A percentile compares a stretch with the other conserved stretches of the same genome.
Evolutionary conservation across 257 asterid species (phyloP).

Genomic region (Phtheirospermum japonicum): DNA sequence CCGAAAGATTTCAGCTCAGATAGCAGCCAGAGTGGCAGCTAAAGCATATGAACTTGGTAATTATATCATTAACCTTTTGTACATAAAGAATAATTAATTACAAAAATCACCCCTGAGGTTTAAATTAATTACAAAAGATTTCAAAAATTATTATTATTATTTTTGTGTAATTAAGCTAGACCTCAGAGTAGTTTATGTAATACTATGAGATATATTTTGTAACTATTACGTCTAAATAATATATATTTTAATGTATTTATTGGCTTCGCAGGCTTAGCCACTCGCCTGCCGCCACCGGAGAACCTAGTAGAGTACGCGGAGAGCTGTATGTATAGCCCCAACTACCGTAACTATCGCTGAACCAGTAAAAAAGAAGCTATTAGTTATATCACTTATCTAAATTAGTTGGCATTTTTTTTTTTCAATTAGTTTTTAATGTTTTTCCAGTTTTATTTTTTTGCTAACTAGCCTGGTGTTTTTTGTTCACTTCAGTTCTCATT

Average conservation of each 20-base stretch:
- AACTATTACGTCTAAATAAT: neutral
- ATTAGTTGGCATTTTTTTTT: slow-evolving; percentile 27
- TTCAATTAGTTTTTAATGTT: neutral
- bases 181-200: neutral
- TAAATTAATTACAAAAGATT: neutral
- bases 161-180: neutral
- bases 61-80: neutral
- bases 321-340: slow-evolving; percentile 94
- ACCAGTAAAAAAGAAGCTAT: slow-evolving; percentile 1
- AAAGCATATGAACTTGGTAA: slow-evolving; percentile 90
- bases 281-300: slow-evolving; percentile 75
- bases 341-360: slow-evolving; percentile 74
- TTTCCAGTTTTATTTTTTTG: neutral
- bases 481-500: slow-evolving; percentile 8
- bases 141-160: too few species aligned
- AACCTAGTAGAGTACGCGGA: slow-evolving; percentile 68
- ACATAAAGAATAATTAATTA: neutral
- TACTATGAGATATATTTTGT: neutral
- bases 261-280: slow-evolving; percentile 62
- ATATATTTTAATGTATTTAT: neutral
- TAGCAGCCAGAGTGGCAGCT: slow-evolving; percentile 88
- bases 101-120: neutral
- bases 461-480: neutral
- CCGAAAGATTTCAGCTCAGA: slow-evolving; percentile 82
- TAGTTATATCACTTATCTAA: neutral